Evolutionary conservation across 345 rosid species (phyloP), one percentile per base, ranked within the genome.

Genomic region (Eucalyptus sideroxylon): DNA sequence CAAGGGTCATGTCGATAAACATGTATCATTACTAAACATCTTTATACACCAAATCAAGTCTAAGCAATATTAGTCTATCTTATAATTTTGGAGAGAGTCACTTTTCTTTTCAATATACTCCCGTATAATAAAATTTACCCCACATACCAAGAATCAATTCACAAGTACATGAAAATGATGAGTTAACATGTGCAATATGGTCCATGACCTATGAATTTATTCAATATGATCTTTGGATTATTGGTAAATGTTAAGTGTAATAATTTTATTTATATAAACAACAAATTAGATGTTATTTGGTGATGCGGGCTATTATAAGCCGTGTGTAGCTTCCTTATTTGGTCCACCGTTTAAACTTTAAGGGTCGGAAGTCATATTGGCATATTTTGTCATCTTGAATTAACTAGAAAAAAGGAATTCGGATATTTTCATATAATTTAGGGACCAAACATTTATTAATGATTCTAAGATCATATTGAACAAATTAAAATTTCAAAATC

Each of bases 401-500:
- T 37, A 37, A 37, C 5, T 53, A 53, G 11, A 34, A 31, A 31
- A 72, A 40, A 37, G 2, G 8, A 11, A 1, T 37, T 21, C 1
- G 1, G 3, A 37, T 0, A 8, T 72, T 72, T 34, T 21, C 2
- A 19, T 34, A 19, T 10, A 37, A 23, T 37, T 5, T 19, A 37
- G 0, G 7, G 0, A 37, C 0, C 1, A 8, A 4, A 77, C 0
- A 23, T 23, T 37, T 77, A 11, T 21, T 0, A 65, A 26, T 5
- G 10, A 2, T 34, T 34, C 37, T 34, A 34, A 34, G 37, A 34
- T 34, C 37, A 34, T 3, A 34, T 34, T 30, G 9, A 30, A 62
- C 0, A 30, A 7, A 62, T 12, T 27, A 30, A 62, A 62, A 62
- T 4, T 13, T 0, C 0, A 12, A 0, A 6, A 11, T 17, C 0